These are phyloP conservation scores for Zizania latifolia DNA, from an alignment of 176 grass and related monocot genomes.

Conservation along the genomic window DNA sequence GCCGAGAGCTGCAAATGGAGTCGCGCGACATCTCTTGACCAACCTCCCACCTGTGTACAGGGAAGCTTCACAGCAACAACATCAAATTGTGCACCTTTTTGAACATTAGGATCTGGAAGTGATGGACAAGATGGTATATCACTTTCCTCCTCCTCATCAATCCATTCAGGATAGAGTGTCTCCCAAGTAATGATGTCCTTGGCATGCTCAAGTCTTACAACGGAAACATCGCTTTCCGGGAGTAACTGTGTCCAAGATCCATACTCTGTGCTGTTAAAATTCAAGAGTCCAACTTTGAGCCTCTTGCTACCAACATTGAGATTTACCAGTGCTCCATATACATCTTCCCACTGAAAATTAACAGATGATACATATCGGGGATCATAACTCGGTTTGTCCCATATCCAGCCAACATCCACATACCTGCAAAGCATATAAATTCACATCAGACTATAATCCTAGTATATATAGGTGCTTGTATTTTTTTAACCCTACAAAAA, in stretches of 20 bases:
- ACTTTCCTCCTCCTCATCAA: conserved; percentile 78
- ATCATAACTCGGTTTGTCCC: conserved; percentile 55
- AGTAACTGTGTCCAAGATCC: conserved; percentile 51
- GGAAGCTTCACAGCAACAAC: conserved; percentile 65
- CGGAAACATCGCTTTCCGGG: conserved; percentile 43
- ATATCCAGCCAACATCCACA: conserved; percentile 81
- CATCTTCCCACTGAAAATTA: conserved; percentile 52
- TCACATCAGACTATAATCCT: neutral
- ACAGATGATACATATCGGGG: conserved; percentile 57
- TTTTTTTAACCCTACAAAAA: neutral
- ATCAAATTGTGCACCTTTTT: conserved; percentile 43
- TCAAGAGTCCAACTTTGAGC: conserved; percentile 69
- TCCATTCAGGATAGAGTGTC: conserved; percentile 85
- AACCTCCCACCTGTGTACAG: conserved; percentile 44
- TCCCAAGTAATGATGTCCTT: conserved; percentile 63
- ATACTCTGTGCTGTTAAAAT: conserved; percentile 77
- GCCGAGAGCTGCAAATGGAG: conserved; percentile 84
- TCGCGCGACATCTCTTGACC: conserved; percentile 81
- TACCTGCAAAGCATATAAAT: conserved; percentile 46
- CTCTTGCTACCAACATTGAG: neutral
- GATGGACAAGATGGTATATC: conserved; percentile 46
- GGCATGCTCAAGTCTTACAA: conserved; percentile 59
- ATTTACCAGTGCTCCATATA: conserved; percentile 43
- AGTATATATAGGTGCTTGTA: neutral
- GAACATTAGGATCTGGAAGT: conserved; percentile 50